These are phyloP conservation scores for Lupinus albus DNA, from an alignment of 306 rosid species.

Conservation along the genomic window DNA sequence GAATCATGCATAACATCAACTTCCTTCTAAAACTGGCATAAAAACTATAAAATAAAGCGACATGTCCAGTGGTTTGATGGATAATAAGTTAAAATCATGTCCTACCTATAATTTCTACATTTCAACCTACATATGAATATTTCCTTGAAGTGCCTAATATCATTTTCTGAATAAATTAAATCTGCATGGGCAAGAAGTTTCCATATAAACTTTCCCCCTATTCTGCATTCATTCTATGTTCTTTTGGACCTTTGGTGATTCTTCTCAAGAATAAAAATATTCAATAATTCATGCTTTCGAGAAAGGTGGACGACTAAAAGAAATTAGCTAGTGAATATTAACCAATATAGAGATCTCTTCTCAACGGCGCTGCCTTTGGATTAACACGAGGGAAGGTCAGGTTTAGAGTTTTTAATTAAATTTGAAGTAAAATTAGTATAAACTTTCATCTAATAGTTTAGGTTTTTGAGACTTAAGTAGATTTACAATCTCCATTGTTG, in stretches of 20 bases:
- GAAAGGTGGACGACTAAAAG: neutral
- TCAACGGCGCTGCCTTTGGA: neutral
- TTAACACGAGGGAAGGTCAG: neutral
- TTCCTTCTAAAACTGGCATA: constrained; percentile 41
- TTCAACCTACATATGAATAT: neutral
- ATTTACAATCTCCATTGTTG: neutral
- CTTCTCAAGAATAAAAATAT: too few species aligned
- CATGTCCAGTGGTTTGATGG: constrained; percentile 8
- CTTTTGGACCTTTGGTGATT: too few species aligned
- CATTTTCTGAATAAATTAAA: too few species aligned
- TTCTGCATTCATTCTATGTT: too few species aligned
- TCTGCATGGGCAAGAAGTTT: too few species aligned
- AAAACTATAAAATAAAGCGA: constrained; percentile 3
- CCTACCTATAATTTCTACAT: constrained; percentile 17
- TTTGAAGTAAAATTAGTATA: neutral
- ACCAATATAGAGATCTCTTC: neutral
- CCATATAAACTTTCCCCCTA: too few species aligned
- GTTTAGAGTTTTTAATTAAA: too few species aligned
- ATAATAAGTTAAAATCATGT: neutral
- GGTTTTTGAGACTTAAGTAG: neutral
- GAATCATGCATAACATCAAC: constrained; percentile 9
- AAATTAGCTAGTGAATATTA: neutral
- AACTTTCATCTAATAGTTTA: neutral
- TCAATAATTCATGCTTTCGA: too few species aligned
- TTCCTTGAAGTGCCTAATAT: too few species aligned